Percentiles rank a stretch among this genome's conserved stretches.
Conservation (phyloP, 441 rosid genomes). For the Croton setiger region DNA sequence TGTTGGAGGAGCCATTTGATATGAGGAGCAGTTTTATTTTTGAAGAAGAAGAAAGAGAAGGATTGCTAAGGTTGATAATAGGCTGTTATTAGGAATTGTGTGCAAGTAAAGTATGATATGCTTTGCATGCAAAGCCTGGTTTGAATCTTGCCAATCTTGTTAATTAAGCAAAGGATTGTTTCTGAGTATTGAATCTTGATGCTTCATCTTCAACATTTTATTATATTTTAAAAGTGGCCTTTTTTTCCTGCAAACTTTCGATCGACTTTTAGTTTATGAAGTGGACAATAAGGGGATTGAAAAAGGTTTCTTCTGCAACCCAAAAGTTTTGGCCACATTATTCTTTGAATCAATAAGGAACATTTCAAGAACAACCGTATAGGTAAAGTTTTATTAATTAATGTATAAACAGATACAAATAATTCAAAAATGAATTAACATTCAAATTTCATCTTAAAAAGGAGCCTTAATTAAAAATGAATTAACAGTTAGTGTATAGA, state of each 20-base stretch:
- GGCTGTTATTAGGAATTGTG: constrained; percentile 10
- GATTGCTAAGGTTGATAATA: background rate
- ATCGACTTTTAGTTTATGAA: background rate
- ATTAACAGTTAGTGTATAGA: too few species aligned
- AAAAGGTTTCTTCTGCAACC: background rate
- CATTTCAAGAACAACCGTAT: background rate
- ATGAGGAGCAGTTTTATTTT: constrained; percentile 18
- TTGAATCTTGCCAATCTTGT: constrained; percentile 12
- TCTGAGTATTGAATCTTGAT: constrained; percentile 2
- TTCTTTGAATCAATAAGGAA: background rate
- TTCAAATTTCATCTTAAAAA: too few species aligned
- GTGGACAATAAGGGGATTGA: constrained; percentile 14
- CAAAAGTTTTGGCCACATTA: background rate
- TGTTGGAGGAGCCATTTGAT: background rate
- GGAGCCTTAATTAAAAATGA: too few species aligned
- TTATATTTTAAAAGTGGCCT: background rate
- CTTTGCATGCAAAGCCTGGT: constrained; percentile 43
- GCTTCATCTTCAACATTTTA: background rate
- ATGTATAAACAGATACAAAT: too few species aligned
- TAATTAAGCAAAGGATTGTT: constrained; percentile 41
- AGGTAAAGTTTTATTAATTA: background rate
- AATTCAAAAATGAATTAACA: too few species aligned
- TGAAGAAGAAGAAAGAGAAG: constrained; percentile 29
- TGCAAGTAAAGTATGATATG: constrained; percentile 35
- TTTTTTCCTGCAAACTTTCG: background rate